Base-by-base conservation (phyloP, 768 basidiomycete species). In the Boletus vinaceobasis region DNA sequence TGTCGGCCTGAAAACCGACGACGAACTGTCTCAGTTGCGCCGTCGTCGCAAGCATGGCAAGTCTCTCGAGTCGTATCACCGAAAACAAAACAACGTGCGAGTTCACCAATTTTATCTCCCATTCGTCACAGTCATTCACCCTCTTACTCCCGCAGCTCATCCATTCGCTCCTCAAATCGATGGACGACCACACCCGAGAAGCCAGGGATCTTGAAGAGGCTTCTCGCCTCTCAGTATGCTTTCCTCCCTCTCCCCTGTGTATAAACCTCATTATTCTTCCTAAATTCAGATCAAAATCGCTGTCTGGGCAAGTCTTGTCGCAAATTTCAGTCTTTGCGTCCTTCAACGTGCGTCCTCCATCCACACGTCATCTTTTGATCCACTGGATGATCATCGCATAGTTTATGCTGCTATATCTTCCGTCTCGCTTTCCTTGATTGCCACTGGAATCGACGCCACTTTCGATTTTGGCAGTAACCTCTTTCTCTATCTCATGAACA, bases 391-490 rank as follows among this genome's bases (percentile, higher is more conserved):
- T 26, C 46, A 13, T 29, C 17, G 0, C 26, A 43, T 60, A 93
- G 90, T 99, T 63, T 99, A 98, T 66, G 96, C 91, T 13, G 96
- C 97, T 13, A 79, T 91, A 48, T 89, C 90, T 2, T 87, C 92
- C 2, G 58, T 81, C 5, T 96, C 93, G 1, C 75, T 98, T 5
- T 92, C 93, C 5, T 76, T 98, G 47, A 80, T 98, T 55, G 93
- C 93, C 11, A 96, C 93, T 2, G 88, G 81, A 9, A 88, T 95
- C 65, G 96, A 98, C 67, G 85, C 94, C 13, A 76, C 90, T 15
- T 91, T 87, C 64, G 93, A 94, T 66, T 78, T 90, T 58, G 87
- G 87, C 43, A 90, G 89, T 65, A 93, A 92, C 62, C 68, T 92
- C 43, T 74, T 94, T n/a, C 77, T 94, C 3, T 88, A 84, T 60